Evolutionary conservation across 2,329 filamentous ascomycete species (phyloP), one percentile per base, ranked within the genome.

Genomic region (Emericellopsis cladophorae): DNA sequence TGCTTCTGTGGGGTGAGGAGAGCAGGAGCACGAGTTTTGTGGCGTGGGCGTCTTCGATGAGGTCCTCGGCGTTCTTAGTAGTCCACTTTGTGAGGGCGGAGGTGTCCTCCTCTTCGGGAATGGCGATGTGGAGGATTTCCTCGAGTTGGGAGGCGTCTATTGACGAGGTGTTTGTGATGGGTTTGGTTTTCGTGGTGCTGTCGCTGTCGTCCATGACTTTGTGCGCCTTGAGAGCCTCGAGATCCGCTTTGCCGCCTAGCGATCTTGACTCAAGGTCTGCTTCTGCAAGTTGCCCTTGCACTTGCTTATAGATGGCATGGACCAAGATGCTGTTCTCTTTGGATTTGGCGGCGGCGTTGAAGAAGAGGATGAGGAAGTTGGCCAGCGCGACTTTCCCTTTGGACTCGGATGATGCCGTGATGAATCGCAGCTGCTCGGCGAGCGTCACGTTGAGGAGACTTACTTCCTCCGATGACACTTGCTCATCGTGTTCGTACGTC

Each of bases 361-460:
- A 60, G 46, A 79, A 74, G 15, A 61, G 59, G 4, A 72, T 71
- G 23, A 86, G 56, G 52, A 84, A 80, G 23, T 61, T 56, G 2
- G 73, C 70, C 14, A 85, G 62, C 2, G 67, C 59, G 24, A 61
- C 54, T 4, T 72, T 50, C 2, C 59, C 53, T 8, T 62, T 53
- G 29, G 62, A 61, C 6, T 66, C 65, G 2, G 65, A 65, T 5
- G 67, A 66, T 40, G 73, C 74, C 11, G 74, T 59, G 3, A 76
- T 64, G 51, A 85, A 94, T 0, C 79, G 74, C 60, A 88, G 74
- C 56, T 95, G 89, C 55, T 95, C 89, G 4, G 75, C 63, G 16
- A 94, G 66, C 1, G 79, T 74, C 48, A 86, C 70, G 10, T 79
- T 66, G 4, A 95, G 52, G 15, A 87, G 37, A 49, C 49, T 18